phyloP scores from a whole-genome alignment of 2,329 filamentous ascomycete species.

The Ophiocordyceps polyrhachis-furcata region DNA sequence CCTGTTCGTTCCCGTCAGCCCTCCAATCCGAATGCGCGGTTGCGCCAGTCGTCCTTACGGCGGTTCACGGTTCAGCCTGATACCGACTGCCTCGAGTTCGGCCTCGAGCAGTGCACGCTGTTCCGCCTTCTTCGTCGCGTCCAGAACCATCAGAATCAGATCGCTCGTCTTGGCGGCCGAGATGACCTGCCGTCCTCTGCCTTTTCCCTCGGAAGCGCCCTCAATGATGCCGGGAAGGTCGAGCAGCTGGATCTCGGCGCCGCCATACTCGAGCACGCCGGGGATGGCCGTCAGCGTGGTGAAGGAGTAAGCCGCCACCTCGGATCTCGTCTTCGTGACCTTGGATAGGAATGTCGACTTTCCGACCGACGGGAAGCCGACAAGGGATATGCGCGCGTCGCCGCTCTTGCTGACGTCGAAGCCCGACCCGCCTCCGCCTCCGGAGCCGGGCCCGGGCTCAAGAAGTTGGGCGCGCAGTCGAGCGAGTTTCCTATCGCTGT shows the following conservation, averaged over 20 bases:
- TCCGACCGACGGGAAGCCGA: conserved; percentile 96
- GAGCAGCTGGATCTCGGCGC: conserved; percentile 92
- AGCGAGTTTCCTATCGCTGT: conserved; percentile 62
- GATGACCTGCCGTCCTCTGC: conserved; percentile 87
- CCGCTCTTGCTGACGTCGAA: conserved; percentile 94
- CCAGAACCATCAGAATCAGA: conserved; percentile 87
- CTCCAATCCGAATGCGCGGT: neutral
- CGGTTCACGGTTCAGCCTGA: conserved; percentile 76
- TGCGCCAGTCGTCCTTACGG: conserved; percentile 38
- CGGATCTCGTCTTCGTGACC: conserved; percentile 93
- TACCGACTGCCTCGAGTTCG: conserved; percentile 87
- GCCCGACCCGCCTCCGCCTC: conserved; percentile 60
- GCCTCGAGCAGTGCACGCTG: conserved; percentile 78
- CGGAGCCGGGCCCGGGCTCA: conserved; percentile 67
- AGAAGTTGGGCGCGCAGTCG: conserved; percentile 85
- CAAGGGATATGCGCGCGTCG: conserved; percentile 88
- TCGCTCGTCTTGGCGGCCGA: conserved; percentile 97
- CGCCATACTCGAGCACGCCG: conserved; percentile 91
- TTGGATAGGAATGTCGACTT: conserved; percentile 99
- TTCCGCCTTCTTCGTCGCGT: conserved; percentile 91
- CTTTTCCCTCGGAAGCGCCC: conserved; percentile 88
- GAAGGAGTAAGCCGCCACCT: conserved; percentile 92
- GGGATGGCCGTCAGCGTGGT: conserved; percentile 95
- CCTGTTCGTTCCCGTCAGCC: conserved; percentile 23
- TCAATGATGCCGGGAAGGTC: conserved; percentile 98